Evolutionary conservation across 2,329 filamentous ascomycete species (phyloP).

Genomic region (Stemphylium lycopersici): DNA sequence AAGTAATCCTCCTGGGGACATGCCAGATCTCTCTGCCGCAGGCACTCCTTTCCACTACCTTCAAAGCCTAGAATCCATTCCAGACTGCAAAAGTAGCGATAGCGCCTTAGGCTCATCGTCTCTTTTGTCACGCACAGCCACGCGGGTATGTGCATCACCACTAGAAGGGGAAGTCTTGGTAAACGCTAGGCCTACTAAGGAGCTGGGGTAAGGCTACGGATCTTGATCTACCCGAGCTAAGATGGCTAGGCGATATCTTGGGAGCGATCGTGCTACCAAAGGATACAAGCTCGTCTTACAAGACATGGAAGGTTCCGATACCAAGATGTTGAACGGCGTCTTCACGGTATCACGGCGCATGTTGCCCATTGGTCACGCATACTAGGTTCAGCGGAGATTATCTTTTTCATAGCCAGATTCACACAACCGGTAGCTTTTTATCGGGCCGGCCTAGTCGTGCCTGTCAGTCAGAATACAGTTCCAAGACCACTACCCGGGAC

Average conservation of each 20-base stretch:
- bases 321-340: conserved; percentile 7
- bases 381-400: neutral
- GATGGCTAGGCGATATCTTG: conserved; percentile 39
- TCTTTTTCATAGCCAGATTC: neutral
- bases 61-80: neutral
- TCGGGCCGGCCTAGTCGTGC: neutral
- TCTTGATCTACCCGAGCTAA: conserved; percentile 27
- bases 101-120: conserved; percentile 7
- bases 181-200: conserved; percentile 9
- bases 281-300: conserved; percentile 10
- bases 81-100: neutral
- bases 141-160: conserved; percentile 1
- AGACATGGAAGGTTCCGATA: conserved; percentile 13
- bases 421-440: neutral
- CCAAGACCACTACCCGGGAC: conserved; percentile 11
- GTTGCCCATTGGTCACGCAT: conserved; percentile 3
- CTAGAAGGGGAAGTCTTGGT: conserved; percentile 16
- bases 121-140: conserved; percentile 19
- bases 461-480: neutral
- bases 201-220: conserved; percentile 23
- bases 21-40: neutral
- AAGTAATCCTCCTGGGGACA: neutral
- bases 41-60: neutral
- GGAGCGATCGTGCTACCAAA: conserved; percentile 21
- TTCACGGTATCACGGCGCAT: conserved; percentile 1